A percentile compares a stretch with the other conserved stretches of the same genome.
Evolutionary conservation across 108 stramenopile species (phyloP).

Genomic region (Cylindrotheca closterium): DNA sequence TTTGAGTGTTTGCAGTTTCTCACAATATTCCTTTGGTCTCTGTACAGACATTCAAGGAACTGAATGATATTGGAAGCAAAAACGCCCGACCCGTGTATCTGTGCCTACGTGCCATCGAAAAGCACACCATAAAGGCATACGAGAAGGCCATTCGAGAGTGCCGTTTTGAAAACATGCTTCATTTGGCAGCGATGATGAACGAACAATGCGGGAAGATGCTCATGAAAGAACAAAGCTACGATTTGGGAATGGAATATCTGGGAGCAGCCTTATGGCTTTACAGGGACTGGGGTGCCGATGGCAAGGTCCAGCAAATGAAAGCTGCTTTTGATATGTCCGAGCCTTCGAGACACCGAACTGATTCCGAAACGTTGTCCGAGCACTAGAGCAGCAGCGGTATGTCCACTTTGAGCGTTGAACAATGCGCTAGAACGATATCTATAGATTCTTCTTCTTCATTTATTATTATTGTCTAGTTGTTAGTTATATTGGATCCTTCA

Average conservation of each 20-base stretch:
- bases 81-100: constrained; percentile 26
- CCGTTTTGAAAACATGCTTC: background rate
- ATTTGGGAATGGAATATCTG: constrained; percentile 11
- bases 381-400: too few relatives aligned
- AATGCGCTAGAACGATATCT: too few relatives aligned
- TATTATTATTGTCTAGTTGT: too few relatives aligned
- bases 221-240: background rate
- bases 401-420: too few relatives aligned
- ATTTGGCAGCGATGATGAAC: constrained; percentile 39
- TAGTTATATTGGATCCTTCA: too few relatives aligned
- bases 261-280: constrained; percentile 29
- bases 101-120: constrained; percentile 28
- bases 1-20: too few relatives aligned
- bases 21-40: too few relatives aligned
- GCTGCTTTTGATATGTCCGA: too few relatives aligned
- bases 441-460: too few relatives aligned
- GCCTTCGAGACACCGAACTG: too few relatives aligned
- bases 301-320: constrained; percentile 14
- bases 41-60: constrained; percentile 23
- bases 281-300: constrained; percentile 33
- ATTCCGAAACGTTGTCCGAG: too few relatives aligned
- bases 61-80: constrained; percentile 15
- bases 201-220: constrained; percentile 32
- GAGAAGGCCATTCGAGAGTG: constrained; percentile 29
- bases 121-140: constrained; percentile 18